Conservation (phyloP, 192 early-diverging fungal genomes). For the Jimgerdemannia flammicorona region DNA sequence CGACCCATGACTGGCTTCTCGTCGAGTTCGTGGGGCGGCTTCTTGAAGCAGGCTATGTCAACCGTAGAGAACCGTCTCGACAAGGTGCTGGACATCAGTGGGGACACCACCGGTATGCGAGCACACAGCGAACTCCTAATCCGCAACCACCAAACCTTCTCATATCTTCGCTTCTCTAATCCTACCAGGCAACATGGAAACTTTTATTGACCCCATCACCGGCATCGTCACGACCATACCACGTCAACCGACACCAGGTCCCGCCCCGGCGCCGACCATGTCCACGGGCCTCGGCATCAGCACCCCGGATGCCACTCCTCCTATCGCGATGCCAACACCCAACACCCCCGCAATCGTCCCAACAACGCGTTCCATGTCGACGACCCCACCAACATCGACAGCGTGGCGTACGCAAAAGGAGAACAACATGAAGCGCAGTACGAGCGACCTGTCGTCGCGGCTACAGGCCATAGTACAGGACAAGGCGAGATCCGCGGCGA, state of each 20-base stretch:
- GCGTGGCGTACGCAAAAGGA: neutral
- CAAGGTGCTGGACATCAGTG: slow-evolving; percentile 54
- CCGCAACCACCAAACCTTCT: too few species aligned
- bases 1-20: slow-evolving; percentile 17
- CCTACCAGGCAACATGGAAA: slow-evolving; percentile 20
- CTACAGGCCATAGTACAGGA: slow-evolving; percentile 4
- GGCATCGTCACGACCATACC: slow-evolving; percentile 42
- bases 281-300: slow-evolving; percentile 8
- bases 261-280: slow-evolving; percentile 5
- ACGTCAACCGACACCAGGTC: slow-evolving; percentile 20
- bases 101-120: too few species aligned
- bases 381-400: slow-evolving; percentile 11
- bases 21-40: slow-evolving; percentile 50
- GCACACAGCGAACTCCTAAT: too few species aligned
- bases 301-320: slow-evolving; percentile 3
- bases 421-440: neutral
- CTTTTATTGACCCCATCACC: slow-evolving; percentile 44
- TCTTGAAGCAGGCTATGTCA: slow-evolving; percentile 71
- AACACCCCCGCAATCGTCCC: slow-evolving; percentile 19
- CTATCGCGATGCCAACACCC: slow-evolving; percentile 44
- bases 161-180: neutral
- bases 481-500: slow-evolving; percentile 7
- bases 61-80: slow-evolving; percentile 74
- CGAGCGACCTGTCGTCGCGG: neutral
- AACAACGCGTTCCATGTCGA: slow-evolving; percentile 16